Evolutionary conservation across 2,329 filamentous ascomycete genomes (phyloP).

Genomic region (Trichophyton simii): DNA sequence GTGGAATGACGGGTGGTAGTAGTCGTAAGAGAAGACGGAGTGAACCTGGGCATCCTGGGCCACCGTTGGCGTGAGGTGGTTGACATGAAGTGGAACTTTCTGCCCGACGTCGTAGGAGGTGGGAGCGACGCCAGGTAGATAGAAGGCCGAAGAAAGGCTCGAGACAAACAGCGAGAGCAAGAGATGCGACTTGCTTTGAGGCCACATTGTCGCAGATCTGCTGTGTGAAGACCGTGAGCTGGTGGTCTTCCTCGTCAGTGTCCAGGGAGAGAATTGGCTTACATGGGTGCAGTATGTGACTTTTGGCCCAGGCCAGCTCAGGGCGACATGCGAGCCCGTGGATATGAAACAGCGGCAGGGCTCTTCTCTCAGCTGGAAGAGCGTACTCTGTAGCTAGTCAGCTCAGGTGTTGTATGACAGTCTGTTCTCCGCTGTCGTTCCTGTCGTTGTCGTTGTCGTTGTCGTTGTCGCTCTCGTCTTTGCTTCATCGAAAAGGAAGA

Average conservation of each 20-base stretch:
- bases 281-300: no score
- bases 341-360: no score
- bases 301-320: no score
- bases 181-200: slow-evolving; percentile 20
- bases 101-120: slow-evolving; percentile 77
- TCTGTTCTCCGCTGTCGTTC: no score
- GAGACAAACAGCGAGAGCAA: slow-evolving; percentile 23
- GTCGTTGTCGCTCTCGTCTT: no score
- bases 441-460: no score
- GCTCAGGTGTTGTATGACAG: no score
- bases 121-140: slow-evolving; percentile 89
- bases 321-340: no score
- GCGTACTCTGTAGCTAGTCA: no score
- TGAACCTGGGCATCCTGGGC: slow-evolving; percentile 70
- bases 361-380: no score
- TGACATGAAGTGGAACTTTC: slow-evolving; percentile 76
- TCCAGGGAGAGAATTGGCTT: no score
- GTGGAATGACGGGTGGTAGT: slow-evolving; percentile 77
- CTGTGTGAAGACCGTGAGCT: background rate
- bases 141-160: slow-evolving; percentile 56
- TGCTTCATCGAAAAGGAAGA: no score
- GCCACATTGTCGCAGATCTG: slow-evolving; percentile 23
- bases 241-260: background rate
- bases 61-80: slow-evolving; percentile 76
- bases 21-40: slow-evolving; percentile 92